A percentile compares a stretch with the other conserved stretches of the same genome.
Evolutionary conservation across 768 basidiomycete genomes (phyloP).

Genomic region (Cystoderma amianthinum): DNA sequence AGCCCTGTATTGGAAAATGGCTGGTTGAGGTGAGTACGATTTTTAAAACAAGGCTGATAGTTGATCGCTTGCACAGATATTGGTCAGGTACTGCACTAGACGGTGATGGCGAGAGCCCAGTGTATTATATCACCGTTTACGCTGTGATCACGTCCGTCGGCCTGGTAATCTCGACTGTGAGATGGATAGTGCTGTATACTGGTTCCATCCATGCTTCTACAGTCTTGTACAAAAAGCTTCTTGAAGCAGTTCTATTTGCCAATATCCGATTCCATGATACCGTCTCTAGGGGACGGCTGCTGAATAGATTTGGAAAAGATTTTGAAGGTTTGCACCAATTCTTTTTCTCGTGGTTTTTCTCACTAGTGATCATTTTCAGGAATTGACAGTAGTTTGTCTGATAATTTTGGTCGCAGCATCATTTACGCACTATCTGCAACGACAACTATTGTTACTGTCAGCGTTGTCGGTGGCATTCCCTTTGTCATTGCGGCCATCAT

Average conservation of each 20-base stretch:
- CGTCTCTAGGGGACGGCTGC: constrained; percentile 72
- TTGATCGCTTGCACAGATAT: constrained; percentile 19
- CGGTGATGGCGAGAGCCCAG: constrained; percentile 32
- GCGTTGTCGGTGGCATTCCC: constrained; percentile 69
- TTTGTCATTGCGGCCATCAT: constrained; percentile 58
- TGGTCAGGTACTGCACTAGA: constrained; percentile 45
- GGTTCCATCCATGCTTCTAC: constrained; percentile 73
- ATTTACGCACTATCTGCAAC: constrained; percentile 62
- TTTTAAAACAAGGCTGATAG: constrained; percentile 3
- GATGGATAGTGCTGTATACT: constrained; percentile 64
- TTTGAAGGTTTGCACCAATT: constrained; percentile 1
- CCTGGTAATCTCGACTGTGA: constrained; percentile 37
- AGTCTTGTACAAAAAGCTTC: constrained; percentile 63
- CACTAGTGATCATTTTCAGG: neutral
- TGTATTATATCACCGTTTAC: constrained; percentile 64
- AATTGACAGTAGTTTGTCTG: constrained; percentile 64
- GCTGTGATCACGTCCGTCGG: constrained; percentile 34
- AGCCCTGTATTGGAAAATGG: constrained; percentile 68
- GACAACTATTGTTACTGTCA: constrained; percentile 71
- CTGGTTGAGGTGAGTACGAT: constrained; percentile 47
- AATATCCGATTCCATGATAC: constrained; percentile 93
- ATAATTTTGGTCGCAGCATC: constrained; percentile 79
- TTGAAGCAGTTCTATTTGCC: constrained; percentile 79
- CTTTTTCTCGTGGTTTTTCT: too few species aligned
- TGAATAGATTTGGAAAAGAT: constrained; percentile 88